phyloP scores from a whole-genome alignment of 1,139 yeast species.

The Geotrichum siamense region DNA sequence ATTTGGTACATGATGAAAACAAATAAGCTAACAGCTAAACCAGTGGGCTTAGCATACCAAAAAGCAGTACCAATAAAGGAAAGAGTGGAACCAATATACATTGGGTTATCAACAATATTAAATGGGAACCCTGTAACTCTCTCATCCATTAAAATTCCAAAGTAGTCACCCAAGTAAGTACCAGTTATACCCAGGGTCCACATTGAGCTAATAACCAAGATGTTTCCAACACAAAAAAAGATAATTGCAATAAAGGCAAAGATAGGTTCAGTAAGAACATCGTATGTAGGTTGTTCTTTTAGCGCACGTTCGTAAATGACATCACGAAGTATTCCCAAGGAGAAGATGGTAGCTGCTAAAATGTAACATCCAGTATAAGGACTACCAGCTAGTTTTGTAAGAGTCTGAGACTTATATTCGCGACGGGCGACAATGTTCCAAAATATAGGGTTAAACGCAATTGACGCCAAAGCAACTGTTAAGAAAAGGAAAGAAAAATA shows the following conservation, averaged over 20 bases:
- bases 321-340: conserved; percentile 78
- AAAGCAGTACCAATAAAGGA: conserved; percentile 87
- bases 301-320: conserved; percentile 64
- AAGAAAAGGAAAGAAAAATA: too few species aligned
- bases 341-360: conserved; percentile 73
- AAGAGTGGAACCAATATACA: conserved; percentile 90
- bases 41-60: conserved; percentile 86
- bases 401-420: conserved; percentile 67
- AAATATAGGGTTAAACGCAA: conserved; percentile 86
- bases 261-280: conserved; percentile 18
- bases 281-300: conserved; percentile 44
- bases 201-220: conserved; percentile 79
- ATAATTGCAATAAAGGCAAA: conserved; percentile 42
- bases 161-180: conserved; percentile 92
- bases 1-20: conserved; percentile 77
- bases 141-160: conserved; percentile 87
- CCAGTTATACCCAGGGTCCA: conserved; percentile 94
- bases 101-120: conserved; percentile 83
- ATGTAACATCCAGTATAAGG: conserved; percentile 73
- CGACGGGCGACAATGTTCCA: conserved; percentile 90
- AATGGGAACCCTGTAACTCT: conserved; percentile 94
- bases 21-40: conserved; percentile 59
- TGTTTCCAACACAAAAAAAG: conserved; percentile 61
- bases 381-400: conserved; percentile 67
- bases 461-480: conserved; percentile 37